Conservation (phyloP, 2,329 filamentous ascomycete species). For the Leptographium radiaticola region DNA sequence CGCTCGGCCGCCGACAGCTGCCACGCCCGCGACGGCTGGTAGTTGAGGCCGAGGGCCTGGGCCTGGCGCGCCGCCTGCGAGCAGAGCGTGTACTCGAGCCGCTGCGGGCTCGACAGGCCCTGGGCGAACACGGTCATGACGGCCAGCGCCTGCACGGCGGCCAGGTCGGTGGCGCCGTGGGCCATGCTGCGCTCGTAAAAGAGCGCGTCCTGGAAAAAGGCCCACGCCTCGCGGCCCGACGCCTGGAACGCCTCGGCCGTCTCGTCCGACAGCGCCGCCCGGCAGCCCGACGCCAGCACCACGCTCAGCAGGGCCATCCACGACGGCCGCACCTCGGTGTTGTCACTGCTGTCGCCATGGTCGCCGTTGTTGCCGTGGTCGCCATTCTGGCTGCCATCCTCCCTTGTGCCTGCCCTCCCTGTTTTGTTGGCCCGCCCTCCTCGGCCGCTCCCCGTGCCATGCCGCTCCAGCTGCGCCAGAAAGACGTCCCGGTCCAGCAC, state of each 20-base stretch:
- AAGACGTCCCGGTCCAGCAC: slow-evolving; percentile 3
- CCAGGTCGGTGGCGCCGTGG: slow-evolving; percentile 2
- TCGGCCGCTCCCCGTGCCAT: neutral
- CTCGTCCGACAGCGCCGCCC: slow-evolving; percentile 3
- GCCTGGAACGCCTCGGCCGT: slow-evolving; percentile 4
- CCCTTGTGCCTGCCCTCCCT: neutral
- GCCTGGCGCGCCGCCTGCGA: slow-evolving; percentile 3
- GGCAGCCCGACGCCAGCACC: slow-evolving; percentile 4
- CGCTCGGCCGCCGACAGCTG: neutral
- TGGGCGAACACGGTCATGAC: slow-evolving; percentile 4
- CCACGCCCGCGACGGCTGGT: neutral
- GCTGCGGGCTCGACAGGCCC: slow-evolving; percentile 4
- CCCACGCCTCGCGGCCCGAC: slow-evolving; percentile 3
- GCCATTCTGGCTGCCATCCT: neutral
- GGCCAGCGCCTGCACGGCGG: slow-evolving; percentile 5
- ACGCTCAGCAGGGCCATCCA: slow-evolving; percentile 4
- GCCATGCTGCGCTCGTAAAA: slow-evolving; percentile 3
- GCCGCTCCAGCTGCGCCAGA: neutral
- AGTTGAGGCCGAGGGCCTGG: slow-evolving; percentile 3
- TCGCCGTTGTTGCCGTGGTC: neutral
- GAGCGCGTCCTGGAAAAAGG: slow-evolving; percentile 3
- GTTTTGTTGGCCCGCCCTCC: too few species aligned
- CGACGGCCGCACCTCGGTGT: neutral
- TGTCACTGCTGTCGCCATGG: too few species aligned
- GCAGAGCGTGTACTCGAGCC: slow-evolving; percentile 6